Base-by-base conservation (phyloP, 768 basidiomycete species). In the Termitomyces sp. region DNA sequence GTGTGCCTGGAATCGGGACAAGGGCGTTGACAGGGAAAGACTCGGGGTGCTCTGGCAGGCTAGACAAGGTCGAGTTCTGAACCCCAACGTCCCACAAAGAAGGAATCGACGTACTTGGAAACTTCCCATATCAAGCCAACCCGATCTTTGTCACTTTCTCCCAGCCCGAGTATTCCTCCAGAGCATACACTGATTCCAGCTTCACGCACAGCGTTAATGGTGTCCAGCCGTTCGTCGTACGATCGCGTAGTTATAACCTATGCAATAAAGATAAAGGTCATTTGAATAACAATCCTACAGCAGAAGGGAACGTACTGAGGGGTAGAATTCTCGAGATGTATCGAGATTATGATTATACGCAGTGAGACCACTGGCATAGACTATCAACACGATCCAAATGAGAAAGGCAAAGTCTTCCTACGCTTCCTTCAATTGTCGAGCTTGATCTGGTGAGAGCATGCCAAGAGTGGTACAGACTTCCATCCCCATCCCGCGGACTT, bases 331-430 rank as follows among this genome's bases (percentile, higher is more conserved):
- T 60, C 96, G 83, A 33, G 95, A 98, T 0, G 96, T 99, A 72
- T 99, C 96, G 55, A 99, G 83, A 72, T 99, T 99, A 71, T 99
- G 96, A 70, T 99, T 99, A 74, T 98, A 98, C 2, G 96, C 96
- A 47, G 94, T 97, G 66, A 98, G 74, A 32, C 96, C 96, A 36
- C 90, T 92, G 60, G 32, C 38, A 55, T 62, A 47, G 47, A 47
- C 55, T 50, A 43, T 53, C 54, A 47, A 11, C 46, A 46, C 30
- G 50, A 38, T 43, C 14, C 43, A 20, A 52, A 36, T 10, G 44
- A 28, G 45, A 26, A 47, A 32, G 30, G 62, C 48, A 32, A 24
- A 43, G n/a, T 49, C n/a, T 32, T 20, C 88, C 63, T 71, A 92
- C 90, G 96, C 96, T 75, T 94, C 87, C 71, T 98, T 98, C 60